phyloP scores from a whole-genome alignment of 1,139 yeast genomes.

The Nakaseomyces kungkrabaensis region DNA sequence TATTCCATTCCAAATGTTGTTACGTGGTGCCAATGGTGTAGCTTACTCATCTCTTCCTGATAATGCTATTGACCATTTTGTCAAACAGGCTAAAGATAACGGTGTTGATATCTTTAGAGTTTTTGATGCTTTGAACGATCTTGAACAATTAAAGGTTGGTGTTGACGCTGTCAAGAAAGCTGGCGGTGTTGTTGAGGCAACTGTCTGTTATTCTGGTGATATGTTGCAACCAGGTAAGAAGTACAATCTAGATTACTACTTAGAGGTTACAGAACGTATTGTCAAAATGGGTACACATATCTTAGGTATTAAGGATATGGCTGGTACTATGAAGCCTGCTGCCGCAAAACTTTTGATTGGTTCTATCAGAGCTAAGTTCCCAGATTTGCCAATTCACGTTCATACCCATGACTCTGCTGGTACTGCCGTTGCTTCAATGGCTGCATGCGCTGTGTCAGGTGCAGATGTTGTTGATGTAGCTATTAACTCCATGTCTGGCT shows the following conservation, averaged over 20 bases:
- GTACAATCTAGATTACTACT: constrained; percentile 85
- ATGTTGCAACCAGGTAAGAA: constrained; percentile 93
- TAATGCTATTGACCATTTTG: constrained; percentile 96
- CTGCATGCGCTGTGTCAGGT: constrained; percentile 88
- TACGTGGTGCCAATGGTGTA: constrained; percentile 98
- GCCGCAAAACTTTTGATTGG: constrained; percentile 81
- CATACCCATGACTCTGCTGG: constrained; percentile 99
- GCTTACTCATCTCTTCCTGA: constrained; percentile 97
- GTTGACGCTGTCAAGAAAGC: constrained; percentile 96
- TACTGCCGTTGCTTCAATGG: constrained; percentile 96
- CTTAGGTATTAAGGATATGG: constrained; percentile 98
- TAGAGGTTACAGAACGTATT: constrained; percentile 70
- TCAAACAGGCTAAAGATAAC: constrained; percentile 82
- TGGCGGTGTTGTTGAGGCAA: constrained; percentile 98
- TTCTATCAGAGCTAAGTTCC: constrained; percentile 74
- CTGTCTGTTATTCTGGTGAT: constrained; percentile 97
- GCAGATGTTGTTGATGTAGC: constrained; percentile 99
- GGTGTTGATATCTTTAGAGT: constrained; percentile 98
- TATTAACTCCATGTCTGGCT: constrained; percentile 92
- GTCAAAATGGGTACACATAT: constrained; percentile 94
- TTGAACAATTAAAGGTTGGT: constrained; percentile 95
- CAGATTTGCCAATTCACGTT: constrained; percentile 91
- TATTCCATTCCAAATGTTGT: constrained; percentile 97
- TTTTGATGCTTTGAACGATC: constrained; percentile 91
- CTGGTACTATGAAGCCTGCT: constrained; percentile 93